phyloP scores from a whole-genome alignment of 768 basidiomycete species.

The Naganishia friedmannii region DNA sequence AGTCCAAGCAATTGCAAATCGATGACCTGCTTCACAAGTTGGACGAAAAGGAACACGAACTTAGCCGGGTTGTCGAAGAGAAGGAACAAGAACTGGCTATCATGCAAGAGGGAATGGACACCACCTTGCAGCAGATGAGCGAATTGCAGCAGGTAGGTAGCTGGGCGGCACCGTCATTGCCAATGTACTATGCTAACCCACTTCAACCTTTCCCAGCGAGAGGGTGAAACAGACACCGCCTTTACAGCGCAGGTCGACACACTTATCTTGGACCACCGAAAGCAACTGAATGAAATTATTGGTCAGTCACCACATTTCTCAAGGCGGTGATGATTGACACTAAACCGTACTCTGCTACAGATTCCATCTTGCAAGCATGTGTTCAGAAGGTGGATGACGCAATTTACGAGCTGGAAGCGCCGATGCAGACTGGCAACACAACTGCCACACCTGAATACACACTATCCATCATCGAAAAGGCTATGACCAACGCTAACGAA shows the following conservation, averaged over 20 bases:
- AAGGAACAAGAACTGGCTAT: conserved; percentile 96
- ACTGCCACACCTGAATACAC: conserved; percentile 99
- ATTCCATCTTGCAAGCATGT: conserved; percentile 94
- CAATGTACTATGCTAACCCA: background rate
- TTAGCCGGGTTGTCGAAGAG: conserved; percentile 83
- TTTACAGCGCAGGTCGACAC: conserved; percentile 97
- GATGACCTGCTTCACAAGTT: conserved; percentile 84
- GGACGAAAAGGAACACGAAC: conserved; percentile 67
- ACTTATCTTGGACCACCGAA: conserved; percentile 90
- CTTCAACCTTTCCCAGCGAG: conserved; percentile 58
- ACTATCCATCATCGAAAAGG: conserved; percentile 96
- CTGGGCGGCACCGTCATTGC: background rate
- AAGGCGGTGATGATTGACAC: background rate
- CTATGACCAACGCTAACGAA: conserved; percentile 87
- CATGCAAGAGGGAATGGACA: conserved; percentile 91
- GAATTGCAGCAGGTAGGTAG: conserved; percentile 74
- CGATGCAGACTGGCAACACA: conserved; percentile 86
- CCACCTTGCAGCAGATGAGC: conserved; percentile 78
- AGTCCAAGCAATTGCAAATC: conserved; percentile 95
- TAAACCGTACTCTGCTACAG: conserved; percentile 53
- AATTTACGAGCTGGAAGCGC: conserved; percentile 96
- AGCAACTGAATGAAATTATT: conserved; percentile 96
- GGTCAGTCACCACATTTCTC: conserved; percentile 56
- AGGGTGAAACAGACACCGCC: conserved; percentile 79
- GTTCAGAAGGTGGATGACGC: conserved; percentile 95